These are phyloP conservation scores for Hyphopichia fennica DNA, from an alignment of 1,139 yeast genomes.

Conservation along the genomic window DNA sequence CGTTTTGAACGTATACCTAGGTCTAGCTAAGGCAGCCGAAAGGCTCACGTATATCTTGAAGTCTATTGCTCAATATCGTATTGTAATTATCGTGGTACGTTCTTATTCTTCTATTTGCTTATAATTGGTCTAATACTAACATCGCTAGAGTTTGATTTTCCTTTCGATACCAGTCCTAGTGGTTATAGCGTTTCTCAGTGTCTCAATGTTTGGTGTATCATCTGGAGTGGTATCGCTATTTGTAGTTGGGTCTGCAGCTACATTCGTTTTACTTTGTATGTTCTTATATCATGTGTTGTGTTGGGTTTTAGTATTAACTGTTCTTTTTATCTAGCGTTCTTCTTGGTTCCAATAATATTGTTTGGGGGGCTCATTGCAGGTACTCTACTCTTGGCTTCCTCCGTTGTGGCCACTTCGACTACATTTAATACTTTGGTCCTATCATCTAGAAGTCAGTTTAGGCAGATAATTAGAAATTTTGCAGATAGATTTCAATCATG, in stretches of 20 bases:
- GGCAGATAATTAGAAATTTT: slow-evolving; percentile 4
- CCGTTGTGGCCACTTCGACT: slow-evolving; percentile 4
- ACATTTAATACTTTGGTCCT: background rate
- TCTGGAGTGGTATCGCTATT: background rate
- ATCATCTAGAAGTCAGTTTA: slow-evolving; percentile 1
- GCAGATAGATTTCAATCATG: slow-evolving; percentile 4
- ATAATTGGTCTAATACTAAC: background rate
- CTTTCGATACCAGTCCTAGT: background rate
- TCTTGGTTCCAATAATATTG: background rate
- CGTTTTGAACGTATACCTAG: background rate
- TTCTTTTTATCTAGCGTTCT: background rate
- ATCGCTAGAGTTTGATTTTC: background rate
- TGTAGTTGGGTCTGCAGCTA: background rate
- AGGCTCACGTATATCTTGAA: background rate
- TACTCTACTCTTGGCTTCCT: background rate
- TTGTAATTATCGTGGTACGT: background rate
- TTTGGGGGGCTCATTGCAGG: slow-evolving; percentile 3
- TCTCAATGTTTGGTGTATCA: background rate
- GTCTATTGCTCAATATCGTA: background rate
- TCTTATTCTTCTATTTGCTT: background rate
- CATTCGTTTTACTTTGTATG: background rate
- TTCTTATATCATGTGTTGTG: background rate
- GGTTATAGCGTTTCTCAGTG: background rate
- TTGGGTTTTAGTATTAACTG: background rate
- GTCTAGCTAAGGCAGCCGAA: background rate